phyloP scores from a whole-genome alignment of 345 rosid genomes.

The Eucalyptus guilfoylei region DNA sequence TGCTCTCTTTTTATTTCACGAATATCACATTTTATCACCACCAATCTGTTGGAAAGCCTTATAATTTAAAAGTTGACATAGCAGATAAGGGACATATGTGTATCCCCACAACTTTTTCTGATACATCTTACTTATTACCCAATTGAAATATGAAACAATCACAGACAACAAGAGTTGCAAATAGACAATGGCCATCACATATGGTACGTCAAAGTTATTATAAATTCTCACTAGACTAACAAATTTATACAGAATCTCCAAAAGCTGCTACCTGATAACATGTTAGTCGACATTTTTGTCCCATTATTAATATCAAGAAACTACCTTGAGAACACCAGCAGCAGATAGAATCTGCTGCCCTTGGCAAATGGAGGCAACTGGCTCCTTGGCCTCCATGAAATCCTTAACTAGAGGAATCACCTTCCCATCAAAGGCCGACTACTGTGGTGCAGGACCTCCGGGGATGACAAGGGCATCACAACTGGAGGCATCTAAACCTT shows the following conservation, averaged over 20 bases:
- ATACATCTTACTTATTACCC: background rate
- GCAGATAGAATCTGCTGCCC: slow-evolving; percentile 90
- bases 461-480: slow-evolving; percentile 92
- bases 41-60: background rate
- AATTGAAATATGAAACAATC: background rate
- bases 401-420: slow-evolving; percentile 50
- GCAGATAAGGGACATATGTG: background rate
- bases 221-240: background rate
- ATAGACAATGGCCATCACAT: background rate
- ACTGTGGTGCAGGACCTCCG: slow-evolving; percentile 83
- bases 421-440: slow-evolving; percentile 47
- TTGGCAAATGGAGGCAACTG: slow-evolving; percentile 84
- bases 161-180: background rate
- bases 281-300: background rate
- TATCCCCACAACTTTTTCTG: background rate
- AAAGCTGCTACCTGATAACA: background rate
- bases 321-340: slow-evolving; percentile 79
- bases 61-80: background rate
- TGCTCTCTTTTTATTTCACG: background rate
- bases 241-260: background rate
- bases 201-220: background rate
- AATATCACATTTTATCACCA: background rate
- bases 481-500: slow-evolving; percentile 35
- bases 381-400: slow-evolving; percentile 59
- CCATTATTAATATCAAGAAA: background rate